Base-by-base conservation (phyloP, 2,329 filamentous ascomycete genomes). In the Xylariaceae sp. region DNA sequence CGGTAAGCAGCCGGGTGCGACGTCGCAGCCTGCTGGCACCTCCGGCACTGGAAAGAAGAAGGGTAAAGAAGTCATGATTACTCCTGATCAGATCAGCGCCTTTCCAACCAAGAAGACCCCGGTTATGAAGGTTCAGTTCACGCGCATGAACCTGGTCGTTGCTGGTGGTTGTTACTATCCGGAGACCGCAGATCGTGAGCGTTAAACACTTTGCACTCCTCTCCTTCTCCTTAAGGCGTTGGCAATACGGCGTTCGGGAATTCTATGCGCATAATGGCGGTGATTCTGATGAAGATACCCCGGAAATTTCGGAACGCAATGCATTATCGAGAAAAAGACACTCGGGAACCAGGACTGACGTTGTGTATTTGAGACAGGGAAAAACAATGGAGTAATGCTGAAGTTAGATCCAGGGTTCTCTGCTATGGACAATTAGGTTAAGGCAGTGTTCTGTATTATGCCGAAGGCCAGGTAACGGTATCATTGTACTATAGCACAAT, bases 61-160 rank as follows among this genome's bases (percentile, higher is more conserved):
- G 66, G 81, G 80, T 45, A 96, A 96, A 66, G 92, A 96, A 59
- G 88, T 90, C 4, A 88, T 88, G 59, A 86, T 95, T 36, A 91
- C 86, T 0, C 85, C 90, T 0, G 93, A 98, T 62, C 93, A 97
- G 68, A 94, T 98, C 68, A 89, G 83, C 53, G 91, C 88, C 1
- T 97, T 96, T 63, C 84, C 89, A 1, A 97, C 93, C 4, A 98
- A 98, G 78, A 95, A 95, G 70, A 92, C 86, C 14, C 91, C 92
- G 0, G 88, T 97, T 10, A 88, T 94, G 67, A 93, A 92, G 68
- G 91, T 95, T 43, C 82, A 86, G 60, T 96, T 96, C 60, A 97
- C 93, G 3, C 77, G 89, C 49, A 96, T 95, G 88, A 98, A 98
- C 64, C 68, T 97, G 54, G 85, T 96, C 11, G 75, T 97, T 50